Conservation (phyloP, 257 asterid species). For the Solanum acaule region DNA sequence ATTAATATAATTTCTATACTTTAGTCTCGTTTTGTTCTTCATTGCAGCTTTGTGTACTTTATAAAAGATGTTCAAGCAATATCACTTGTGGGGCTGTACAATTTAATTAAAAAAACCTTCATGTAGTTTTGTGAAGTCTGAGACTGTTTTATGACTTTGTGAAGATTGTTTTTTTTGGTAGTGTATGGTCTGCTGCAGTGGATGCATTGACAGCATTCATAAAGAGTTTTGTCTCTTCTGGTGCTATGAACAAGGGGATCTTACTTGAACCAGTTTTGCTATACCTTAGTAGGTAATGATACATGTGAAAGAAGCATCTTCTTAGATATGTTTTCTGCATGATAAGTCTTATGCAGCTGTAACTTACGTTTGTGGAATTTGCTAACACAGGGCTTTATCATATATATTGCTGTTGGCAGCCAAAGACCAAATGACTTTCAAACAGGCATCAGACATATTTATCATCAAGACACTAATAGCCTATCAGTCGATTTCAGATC, state of each 20-base stretch:
- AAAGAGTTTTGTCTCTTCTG: conserved; percentile 74
- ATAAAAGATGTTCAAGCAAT: neutral
- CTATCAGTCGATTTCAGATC: conserved; percentile 85
- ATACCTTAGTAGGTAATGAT: conserved; percentile 64
- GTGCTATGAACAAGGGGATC: conserved; percentile 58
- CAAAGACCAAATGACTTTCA: conserved; percentile 53
- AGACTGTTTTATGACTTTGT: neutral
- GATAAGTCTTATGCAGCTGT: neutral
- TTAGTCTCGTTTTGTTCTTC: neutral
- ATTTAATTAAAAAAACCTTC: neutral
- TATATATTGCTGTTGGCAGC: conserved; percentile 51
- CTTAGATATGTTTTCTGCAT: neutral
- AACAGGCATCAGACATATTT: conserved; percentile 55
- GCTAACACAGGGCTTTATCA: conserved; percentile 64
- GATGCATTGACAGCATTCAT: conserved; percentile 79
- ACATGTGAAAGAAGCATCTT: neutral
- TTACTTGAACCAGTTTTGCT: conserved; percentile 88
- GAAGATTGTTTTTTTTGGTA: conserved; percentile 26
- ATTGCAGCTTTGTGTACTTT: neutral
- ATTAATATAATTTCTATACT: neutral
- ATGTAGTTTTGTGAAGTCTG: neutral
- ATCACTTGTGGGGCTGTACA: neutral
- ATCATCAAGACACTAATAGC: conserved; percentile 59
- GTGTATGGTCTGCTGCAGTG: conserved; percentile 94
- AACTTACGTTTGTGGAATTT: conserved; percentile 14